Percentiles rank a stretch among this genome's conserved stretches.
Evolutionary conservation across 139 green algal species (phyloP).

Genomic region (Micractinium conductrix): DNA sequence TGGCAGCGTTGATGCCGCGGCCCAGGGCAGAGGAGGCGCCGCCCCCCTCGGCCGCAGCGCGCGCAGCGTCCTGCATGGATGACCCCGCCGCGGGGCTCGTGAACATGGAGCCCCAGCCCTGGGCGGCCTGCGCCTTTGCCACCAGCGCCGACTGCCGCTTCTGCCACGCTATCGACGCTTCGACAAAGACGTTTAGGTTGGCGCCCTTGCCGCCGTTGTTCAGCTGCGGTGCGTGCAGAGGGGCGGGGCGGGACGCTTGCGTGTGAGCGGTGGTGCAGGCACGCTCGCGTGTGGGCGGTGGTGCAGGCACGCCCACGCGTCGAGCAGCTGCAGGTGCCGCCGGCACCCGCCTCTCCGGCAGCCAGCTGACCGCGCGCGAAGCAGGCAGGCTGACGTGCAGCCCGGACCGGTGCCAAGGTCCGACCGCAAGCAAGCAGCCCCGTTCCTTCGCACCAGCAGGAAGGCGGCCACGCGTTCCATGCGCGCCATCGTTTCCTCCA

Average conservation of each 20-base stretch:
- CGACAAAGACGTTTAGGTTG: constrained; percentile 51
- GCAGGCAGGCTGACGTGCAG: not conserved
- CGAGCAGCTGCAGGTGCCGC: too few species aligned
- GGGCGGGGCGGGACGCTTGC: not conserved
- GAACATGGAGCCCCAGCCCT: not conserved
- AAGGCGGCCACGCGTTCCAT: constrained; percentile 50
- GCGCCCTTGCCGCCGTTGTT: constrained; percentile 43
- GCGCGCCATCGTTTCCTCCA: constrained; percentile 59
- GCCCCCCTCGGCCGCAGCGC: not conserved
- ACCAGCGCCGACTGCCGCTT: constrained; percentile 43
- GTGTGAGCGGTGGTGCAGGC: not conserved
- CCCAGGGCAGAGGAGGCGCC: not conserved
- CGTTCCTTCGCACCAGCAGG: constrained; percentile 34
- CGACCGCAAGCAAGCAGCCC: too few species aligned
- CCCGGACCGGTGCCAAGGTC: not conserved
- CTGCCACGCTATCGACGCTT: constrained; percentile 54
- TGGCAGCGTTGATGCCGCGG: constrained; percentile 22
- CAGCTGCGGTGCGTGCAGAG: constrained; percentile 10
- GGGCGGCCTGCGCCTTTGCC: not conserved
- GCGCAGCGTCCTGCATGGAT: not conserved
- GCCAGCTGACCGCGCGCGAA: not conserved
- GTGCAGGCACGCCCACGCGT: not conserved
- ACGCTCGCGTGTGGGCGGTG: not conserved
- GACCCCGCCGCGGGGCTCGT: not conserved
- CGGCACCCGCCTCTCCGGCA: too few species aligned